These are phyloP conservation scores for Cordyceps militaris DNA, from an alignment of 2,329 filamentous ascomycete species.

Conservation along the genomic window DNA sequence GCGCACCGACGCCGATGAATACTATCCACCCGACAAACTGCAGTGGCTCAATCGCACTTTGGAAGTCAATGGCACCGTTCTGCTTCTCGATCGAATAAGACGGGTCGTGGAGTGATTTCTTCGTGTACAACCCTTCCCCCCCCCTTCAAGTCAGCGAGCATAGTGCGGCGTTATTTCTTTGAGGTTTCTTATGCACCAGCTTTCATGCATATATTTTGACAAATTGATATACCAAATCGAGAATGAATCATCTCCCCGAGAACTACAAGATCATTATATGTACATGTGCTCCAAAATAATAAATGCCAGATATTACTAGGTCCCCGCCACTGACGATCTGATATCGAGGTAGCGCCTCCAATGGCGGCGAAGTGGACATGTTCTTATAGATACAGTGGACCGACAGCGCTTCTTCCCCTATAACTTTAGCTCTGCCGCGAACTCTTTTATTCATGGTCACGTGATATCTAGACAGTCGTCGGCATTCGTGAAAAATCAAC, in stretches of 20 bases:
- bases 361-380: background rate
- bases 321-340: background rate
- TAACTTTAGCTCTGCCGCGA: background rate
- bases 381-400: conserved; percentile 2
- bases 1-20: background rate
- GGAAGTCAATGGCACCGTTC: conserved; percentile 2
- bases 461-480: conserved; percentile 5
- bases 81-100: background rate
- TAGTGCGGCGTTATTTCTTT: background rate
- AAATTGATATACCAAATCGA: background rate
- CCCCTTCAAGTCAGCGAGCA: background rate
- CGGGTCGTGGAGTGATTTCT: background rate
- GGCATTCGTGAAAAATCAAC: conserved; percentile 5
- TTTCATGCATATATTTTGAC: background rate
- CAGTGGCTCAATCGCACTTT: conserved; percentile 1
- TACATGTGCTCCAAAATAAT: background rate
- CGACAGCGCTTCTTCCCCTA: background rate
- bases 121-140: background rate
- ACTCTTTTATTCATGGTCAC: background rate
- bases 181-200: background rate
- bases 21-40: background rate
- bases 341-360: conserved; percentile 1
- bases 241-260: background rate
- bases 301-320: background rate
- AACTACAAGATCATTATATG: background rate